Percentiles rank a stretch among this genome's conserved stretches.
phyloP scores from a whole-genome alignment of 306 rosid genomes.

The Malus asiatica region DNA sequence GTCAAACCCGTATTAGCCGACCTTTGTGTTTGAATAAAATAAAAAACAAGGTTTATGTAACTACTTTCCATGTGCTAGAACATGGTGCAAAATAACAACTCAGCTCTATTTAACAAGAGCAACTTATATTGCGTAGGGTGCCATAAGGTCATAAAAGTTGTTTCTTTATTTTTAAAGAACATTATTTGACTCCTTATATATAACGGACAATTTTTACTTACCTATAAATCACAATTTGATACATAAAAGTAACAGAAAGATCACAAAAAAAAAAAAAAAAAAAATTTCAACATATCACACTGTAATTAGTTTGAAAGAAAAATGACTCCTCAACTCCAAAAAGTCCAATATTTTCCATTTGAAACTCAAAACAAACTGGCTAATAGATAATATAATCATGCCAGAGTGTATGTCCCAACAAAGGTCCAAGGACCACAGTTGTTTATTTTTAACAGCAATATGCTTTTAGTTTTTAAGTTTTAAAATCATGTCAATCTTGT shows the following conservation, averaged over 20 bases:
- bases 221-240: too few species aligned
- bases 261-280: too few species aligned
- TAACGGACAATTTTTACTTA: too few species aligned
- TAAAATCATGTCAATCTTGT: neutral
- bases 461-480: neutral
- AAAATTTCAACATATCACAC: too few species aligned
- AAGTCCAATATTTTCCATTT: too few species aligned
- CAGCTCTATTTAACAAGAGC: neutral
- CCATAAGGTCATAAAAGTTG: too few species aligned
- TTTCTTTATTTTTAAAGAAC: too few species aligned
- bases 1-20: neutral
- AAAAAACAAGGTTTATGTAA: neutral
- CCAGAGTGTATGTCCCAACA: constrained; percentile 7
- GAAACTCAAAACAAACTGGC: neutral
- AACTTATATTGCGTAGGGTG: too few species aligned
- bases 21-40: too few species aligned
- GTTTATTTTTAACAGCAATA: neutral
- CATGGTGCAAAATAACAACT: neutral
- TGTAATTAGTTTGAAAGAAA: too few species aligned
- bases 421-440: neutral
- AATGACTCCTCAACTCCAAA: neutral
- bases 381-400: neutral
- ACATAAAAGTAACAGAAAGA: too few species aligned
- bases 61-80: constrained; percentile 5
- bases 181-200: too few species aligned